A percentile compares a stretch with the other conserved stretches of the same genome.
These are phyloP conservation scores for Rhodotorula toruloides DNA, from an alignment of 768 basidiomycete genomes.

Conservation along the genomic window DNA sequence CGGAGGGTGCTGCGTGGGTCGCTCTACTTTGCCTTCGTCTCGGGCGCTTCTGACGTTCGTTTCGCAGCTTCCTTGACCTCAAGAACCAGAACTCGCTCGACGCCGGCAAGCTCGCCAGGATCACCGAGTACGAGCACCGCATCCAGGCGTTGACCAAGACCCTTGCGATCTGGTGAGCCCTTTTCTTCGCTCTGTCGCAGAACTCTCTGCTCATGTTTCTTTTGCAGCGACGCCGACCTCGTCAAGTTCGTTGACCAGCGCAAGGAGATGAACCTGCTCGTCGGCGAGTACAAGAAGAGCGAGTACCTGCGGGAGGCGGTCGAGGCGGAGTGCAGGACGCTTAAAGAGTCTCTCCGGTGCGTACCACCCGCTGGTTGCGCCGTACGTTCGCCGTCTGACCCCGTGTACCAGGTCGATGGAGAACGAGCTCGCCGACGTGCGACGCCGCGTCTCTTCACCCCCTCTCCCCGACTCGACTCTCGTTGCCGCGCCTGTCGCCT, in stretches of 20 bases:
- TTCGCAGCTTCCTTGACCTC: conserved; percentile 59
- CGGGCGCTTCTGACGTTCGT: neutral
- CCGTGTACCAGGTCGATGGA: conserved; percentile 9
- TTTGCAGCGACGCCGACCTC: conserved; percentile 31
- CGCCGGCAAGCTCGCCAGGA: conserved; percentile 71
- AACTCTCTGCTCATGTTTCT: neutral
- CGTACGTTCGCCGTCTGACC: too few species aligned
- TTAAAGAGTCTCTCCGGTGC: conserved; percentile 17
- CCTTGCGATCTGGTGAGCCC: conserved; percentile 70
- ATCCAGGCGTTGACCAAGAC: conserved; percentile 74
- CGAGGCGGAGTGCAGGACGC: conserved; percentile 12
- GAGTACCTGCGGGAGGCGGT: conserved; percentile 24
- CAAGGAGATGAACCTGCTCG: conserved; percentile 27
- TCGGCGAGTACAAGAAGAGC: conserved; percentile 30
- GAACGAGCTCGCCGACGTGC: conserved; percentile 5
- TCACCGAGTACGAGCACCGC: conserved; percentile 78
- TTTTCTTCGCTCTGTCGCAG: neutral
- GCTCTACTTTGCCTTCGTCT: neutral
- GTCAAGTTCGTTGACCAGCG: conserved; percentile 30
- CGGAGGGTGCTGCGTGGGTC: conserved; percentile 46
- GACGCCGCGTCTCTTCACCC: neutral
- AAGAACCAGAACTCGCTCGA: conserved; percentile 71
- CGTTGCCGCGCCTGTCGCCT: neutral
- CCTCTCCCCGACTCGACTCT: neutral
- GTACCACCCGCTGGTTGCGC: neutral